These are phyloP conservation scores for Phialocephala subalpina DNA, from an alignment of 2,329 filamentous ascomycete genomes.

Conservation along the genomic window DNA sequence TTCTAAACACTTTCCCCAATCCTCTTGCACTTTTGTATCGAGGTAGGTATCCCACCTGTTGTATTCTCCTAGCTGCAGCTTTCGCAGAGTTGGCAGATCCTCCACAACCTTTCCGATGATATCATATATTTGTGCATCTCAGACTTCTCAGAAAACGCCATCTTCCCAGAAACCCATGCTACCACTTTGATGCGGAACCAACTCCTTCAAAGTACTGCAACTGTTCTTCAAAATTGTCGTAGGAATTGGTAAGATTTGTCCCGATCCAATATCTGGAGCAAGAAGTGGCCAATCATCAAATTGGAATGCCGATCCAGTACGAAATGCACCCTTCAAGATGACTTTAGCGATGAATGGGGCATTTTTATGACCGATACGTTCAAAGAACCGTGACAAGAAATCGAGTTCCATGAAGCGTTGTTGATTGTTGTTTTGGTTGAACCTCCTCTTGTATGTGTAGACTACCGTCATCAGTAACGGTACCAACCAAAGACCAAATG, in stretches of 20 bases:
- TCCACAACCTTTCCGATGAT: not conserved
- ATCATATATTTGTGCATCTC: not conserved
- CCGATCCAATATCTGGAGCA: not conserved
- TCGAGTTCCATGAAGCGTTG: constrained; percentile 3
- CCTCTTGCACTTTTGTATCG: not conserved
- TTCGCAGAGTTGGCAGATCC: not conserved
- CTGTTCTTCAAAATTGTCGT: not conserved
- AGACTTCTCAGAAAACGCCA: not conserved
- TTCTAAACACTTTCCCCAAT: not conserved
- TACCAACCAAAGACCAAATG: not conserved
- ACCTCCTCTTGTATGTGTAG: not conserved
- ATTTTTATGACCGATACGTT: not conserved
- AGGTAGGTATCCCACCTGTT: not conserved
- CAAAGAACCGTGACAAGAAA: not conserved
- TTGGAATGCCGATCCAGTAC: not conserved
- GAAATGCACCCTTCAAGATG: not conserved
- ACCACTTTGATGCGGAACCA: not conserved
- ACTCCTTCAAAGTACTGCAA: not conserved
- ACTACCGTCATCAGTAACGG: not conserved
- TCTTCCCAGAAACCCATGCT: not conserved
- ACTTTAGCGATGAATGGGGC: not conserved
- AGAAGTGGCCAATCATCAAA: not conserved
- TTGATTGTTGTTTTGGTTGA: not conserved
- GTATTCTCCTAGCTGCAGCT: not conserved
- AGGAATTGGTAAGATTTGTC: constrained; percentile 2